Evolutionary conservation across 257 asterid genomes (phyloP), one percentile per base, ranked within the genome.

Genomic region (Mitragyna speciosa): DNA sequence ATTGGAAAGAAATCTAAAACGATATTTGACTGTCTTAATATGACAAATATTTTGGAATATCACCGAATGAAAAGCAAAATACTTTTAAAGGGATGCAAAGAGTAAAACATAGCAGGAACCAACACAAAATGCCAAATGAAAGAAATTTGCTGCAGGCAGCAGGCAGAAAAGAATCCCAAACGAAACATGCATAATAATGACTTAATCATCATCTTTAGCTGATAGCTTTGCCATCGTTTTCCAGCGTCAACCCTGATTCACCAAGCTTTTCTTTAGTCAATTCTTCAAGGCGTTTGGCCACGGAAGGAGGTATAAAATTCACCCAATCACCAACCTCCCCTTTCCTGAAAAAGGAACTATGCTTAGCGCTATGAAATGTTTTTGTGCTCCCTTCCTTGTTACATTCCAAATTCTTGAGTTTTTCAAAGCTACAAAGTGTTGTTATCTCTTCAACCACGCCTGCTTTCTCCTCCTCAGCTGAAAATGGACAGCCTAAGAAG

Each of bases 301-400:
- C 78, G 39, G 80, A 47, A 54, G 75, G 87, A 2, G 81, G 84
- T 11, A 91, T 66, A 85, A 80, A 24, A 41, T 89, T 89, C 14
- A 26, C 81, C 93, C 95, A 89, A 82, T 91, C 95, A 3, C 95
- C 93, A 24, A 88, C 87, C 70, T 71, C 83, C 30, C 82, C 95
- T 81, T 88, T 89, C 85, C 95, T 89, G 33, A 43, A 88, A 85
- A 80, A 89, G 69, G 59, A 78, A 2, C 78, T 73, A 82, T 69
- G 82, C 76, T 75, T 83, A 48, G 80, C 83, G 24, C 75, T 75
- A 68, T 49, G 76, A 65, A 26, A 2, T 33, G 79, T 86, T 33
- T 87, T 83, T 0, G 82, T 83, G 75, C 58, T 76, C 0, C 91
- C 92, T 5, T 52, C 84, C 77, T 83, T 79, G 72, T 89, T 89